Evolutionary conservation across 805 yeast genomes (phyloP).

Genomic region (Saccharomycopsis fodiens): DNA sequence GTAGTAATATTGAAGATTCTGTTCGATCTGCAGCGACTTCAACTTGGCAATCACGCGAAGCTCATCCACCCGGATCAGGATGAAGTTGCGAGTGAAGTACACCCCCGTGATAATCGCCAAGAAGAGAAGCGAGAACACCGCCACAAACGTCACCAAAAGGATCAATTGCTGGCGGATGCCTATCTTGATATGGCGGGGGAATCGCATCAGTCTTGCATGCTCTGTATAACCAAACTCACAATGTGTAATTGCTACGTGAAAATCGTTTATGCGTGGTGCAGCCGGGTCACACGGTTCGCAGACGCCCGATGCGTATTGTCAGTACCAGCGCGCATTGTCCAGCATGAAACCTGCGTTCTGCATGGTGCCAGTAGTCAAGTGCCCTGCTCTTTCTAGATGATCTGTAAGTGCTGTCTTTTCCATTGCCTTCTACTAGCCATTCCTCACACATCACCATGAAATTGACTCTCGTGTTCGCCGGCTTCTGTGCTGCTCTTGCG

Average conservation of each 20-base stretch:
- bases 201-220: conserved; percentile 1
- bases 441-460: too few species aligned
- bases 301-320: not conserved
- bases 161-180: conserved; percentile 74
- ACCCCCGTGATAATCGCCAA: conserved; percentile 71
- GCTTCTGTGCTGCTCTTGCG: not conserved
- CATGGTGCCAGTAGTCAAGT: too few species aligned
- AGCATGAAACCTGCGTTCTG: not conserved
- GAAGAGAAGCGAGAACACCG: conserved; percentile 61
- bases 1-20: conserved; percentile 52
- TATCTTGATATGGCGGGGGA: conserved; percentile 26
- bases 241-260: not conserved
- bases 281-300: not conserved
- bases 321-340: not conserved
- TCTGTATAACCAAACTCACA: not conserved
- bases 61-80: conserved; percentile 58
- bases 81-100: conserved; percentile 59
- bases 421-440: too few species aligned
- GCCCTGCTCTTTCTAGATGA: too few species aligned
- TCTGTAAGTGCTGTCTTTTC: too few species aligned
- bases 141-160: conserved; percentile 58
- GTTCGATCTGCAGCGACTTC: conserved; percentile 72
- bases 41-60: conserved; percentile 72
- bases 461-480: not conserved
- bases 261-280: not conserved